Conservation (phyloP, 129 eudicot species). For the Artemisia tridentata region DNA sequence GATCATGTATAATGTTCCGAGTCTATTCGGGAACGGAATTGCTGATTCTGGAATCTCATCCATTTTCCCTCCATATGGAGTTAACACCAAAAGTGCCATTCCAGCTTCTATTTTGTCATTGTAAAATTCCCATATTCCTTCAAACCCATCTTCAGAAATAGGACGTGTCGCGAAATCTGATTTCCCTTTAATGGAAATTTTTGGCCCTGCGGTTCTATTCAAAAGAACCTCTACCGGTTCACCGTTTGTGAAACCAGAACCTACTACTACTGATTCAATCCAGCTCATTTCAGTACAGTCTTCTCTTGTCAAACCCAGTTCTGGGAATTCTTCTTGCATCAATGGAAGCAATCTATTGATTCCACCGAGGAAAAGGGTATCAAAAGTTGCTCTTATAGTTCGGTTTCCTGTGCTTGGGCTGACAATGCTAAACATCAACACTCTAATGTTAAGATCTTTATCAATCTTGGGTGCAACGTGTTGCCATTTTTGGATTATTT, state of each 20-base stretch:
- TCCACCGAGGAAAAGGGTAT: constrained; percentile 48
- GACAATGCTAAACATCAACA: constrained; percentile 34
- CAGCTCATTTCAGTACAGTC: constrained; percentile 61
- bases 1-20: constrained; percentile 44
- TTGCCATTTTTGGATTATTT: constrained; percentile 54
- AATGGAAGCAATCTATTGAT: constrained; percentile 28
- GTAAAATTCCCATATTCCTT: constrained; percentile 38
- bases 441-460: constrained; percentile 42
- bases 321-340: constrained; percentile 42
- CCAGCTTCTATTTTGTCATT: constrained; percentile 29
- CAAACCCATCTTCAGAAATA: constrained; percentile 41
- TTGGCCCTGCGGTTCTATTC: constrained; percentile 23
- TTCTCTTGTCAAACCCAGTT: constrained; percentile 36
- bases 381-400: constrained; percentile 39
- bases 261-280: constrained; percentile 40
- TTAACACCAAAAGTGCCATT: constrained; percentile 28
- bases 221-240: constrained; percentile 34
- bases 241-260: constrained; percentile 23
- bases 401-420: constrained; percentile 34
- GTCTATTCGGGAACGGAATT: constrained; percentile 51
- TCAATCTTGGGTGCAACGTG: constrained; percentile 30
- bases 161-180: constrained; percentile 54
- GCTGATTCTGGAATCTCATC: constrained; percentile 31
- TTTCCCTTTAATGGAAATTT: constrained; percentile 41
- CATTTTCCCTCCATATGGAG: constrained; percentile 55